These are phyloP conservation scores for Podila epicladia DNA, from an alignment of 192 early-diverging fungal species.

Conservation along the genomic window DNA sequence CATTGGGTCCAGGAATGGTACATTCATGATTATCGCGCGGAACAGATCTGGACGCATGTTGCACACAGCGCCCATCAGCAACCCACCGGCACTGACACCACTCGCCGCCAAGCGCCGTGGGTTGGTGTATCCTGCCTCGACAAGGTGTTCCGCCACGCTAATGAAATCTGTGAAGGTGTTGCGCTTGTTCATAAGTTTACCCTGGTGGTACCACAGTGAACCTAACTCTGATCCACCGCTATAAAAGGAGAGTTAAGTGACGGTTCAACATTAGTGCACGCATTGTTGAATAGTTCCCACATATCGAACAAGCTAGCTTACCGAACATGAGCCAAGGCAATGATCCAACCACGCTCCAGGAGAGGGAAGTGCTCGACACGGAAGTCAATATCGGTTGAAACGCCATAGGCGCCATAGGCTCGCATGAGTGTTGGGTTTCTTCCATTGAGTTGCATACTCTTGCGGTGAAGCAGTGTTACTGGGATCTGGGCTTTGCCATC, in stretches of 20 bases:
- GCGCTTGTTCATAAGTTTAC: slow-evolving; percentile 73
- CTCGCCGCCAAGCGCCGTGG: slow-evolving; percentile 67
- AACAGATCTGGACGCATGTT: slow-evolving; percentile 74
- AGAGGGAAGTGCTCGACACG: slow-evolving; percentile 79
- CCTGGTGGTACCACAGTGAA: slow-evolving; percentile 79
- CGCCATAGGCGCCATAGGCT: slow-evolving; percentile 86
- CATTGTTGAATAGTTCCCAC: not conserved
- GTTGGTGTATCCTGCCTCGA: slow-evolving; percentile 65
- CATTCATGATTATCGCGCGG: slow-evolving; percentile 76
- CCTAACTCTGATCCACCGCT: slow-evolving; percentile 86
- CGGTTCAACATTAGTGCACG: not conserved
- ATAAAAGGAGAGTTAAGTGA: not conserved
- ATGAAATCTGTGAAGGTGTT: slow-evolving; percentile 82
- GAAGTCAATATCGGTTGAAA: slow-evolving; percentile 79
- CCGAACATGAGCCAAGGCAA: slow-evolving; percentile 83
- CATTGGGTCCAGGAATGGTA: slow-evolving; percentile 89
- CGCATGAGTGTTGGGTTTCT: slow-evolving; percentile 72
- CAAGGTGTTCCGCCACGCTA: slow-evolving; percentile 69
- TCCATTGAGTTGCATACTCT: slow-evolving; percentile 54
- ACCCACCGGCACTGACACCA: slow-evolving; percentile 82
- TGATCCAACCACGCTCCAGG: slow-evolving; percentile 82
- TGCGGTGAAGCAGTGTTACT: slow-evolving; percentile 71
- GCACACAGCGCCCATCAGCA: slow-evolving; percentile 68
- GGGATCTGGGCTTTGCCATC: slow-evolving; percentile 61
- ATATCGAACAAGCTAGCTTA: slow-evolving; percentile 1